These are phyloP conservation scores for Saxophila tyrrhenica DNA, from an alignment of 495 filamentous ascomycete species.

Conservation along the genomic window DNA sequence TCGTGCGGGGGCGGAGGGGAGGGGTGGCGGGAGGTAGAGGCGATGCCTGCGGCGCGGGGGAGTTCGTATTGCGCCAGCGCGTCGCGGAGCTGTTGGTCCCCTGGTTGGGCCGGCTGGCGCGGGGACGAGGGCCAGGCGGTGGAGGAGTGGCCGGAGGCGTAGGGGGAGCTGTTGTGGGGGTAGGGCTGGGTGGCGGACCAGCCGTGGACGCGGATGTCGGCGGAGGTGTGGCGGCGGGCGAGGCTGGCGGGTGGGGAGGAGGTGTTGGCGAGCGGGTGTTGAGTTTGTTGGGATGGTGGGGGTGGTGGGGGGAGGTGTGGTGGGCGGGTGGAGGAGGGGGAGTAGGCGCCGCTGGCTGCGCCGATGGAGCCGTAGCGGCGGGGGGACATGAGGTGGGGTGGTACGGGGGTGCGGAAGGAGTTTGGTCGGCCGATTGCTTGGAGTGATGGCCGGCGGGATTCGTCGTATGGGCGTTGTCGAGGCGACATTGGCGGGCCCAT, in stretches of 20 bases:
- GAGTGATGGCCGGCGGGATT: constrained; percentile 55
- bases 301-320: constrained; percentile 50
- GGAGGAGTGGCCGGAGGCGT: constrained; percentile 57
- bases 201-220: constrained; percentile 82
- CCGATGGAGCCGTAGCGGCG: constrained; percentile 79
- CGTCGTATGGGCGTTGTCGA: constrained; percentile 77
- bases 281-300: constrained; percentile 50
- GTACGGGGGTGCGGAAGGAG: constrained; percentile 63
- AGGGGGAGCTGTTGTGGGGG: constrained; percentile 47
- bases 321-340: constrained; percentile 51
- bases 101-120: constrained; percentile 21
- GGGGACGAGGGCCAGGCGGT: constrained; percentile 56
- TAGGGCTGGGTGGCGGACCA: constrained; percentile 53
- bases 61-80: constrained; percentile 76
- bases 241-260: constrained; percentile 67
- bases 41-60: constrained; percentile 31
- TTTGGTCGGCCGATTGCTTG: constrained; percentile 36
- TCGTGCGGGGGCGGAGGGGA: constrained; percentile 44
- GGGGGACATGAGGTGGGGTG: constrained; percentile 59
- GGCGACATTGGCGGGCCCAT: constrained; percentile 76
- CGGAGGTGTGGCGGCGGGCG: constrained; percentile 81
- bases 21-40: constrained; percentile 46
- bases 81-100: constrained; percentile 72
- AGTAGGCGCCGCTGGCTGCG: constrained; percentile 40
- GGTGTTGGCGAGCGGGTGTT: constrained; percentile 53